These are phyloP conservation scores for Fusarium equiseti DNA, from an alignment of 2,329 filamentous ascomycete species.

Conservation along the genomic window DNA sequence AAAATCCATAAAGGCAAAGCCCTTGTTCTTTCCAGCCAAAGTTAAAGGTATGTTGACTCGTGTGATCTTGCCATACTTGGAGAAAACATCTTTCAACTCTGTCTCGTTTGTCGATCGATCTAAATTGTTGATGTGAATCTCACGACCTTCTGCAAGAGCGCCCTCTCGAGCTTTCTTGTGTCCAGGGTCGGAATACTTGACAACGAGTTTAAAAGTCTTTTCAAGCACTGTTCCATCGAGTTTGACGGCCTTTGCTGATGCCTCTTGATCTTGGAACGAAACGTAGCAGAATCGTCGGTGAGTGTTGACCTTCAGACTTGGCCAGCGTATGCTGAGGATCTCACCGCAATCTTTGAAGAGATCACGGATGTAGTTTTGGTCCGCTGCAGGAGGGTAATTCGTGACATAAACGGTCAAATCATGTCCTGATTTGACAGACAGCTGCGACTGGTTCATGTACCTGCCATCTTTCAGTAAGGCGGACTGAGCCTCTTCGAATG, in stretches of 20 bases:
- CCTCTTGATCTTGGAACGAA: conserved; percentile 79
- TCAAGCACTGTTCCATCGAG: conserved; percentile 79
- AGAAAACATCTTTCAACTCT: conserved; percentile 78
- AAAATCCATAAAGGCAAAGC: conserved; percentile 85
- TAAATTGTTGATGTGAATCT: conserved; percentile 82
- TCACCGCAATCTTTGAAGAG: conserved; percentile 82
- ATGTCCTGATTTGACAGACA: conserved; percentile 80
- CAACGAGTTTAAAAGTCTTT: conserved; percentile 75
- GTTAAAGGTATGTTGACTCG: conserved; percentile 78
- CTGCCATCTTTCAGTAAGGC: conserved; percentile 87
- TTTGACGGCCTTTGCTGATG: conserved; percentile 76
- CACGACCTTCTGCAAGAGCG: conserved; percentile 86
- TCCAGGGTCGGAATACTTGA: conserved; percentile 86
- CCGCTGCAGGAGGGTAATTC: conserved; percentile 85
- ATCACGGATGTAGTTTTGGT: conserved; percentile 75
- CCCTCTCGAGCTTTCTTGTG: conserved; percentile 83
- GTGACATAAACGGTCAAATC: conserved; percentile 88
- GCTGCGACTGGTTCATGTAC: conserved; percentile 77
- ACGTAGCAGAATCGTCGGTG: conserved; percentile 95
- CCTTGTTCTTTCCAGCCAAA: conserved; percentile 76
- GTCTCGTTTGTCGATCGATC: conserved; percentile 71
- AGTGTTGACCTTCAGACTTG: conserved; percentile 89
- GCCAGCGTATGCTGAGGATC: conserved; percentile 87
- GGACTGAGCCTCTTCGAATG: conserved; percentile 81
- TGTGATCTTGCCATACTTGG: conserved; percentile 80